phyloP scores from a whole-genome alignment of 129 eudicot species.

The Saussurea involucrata region DNA sequence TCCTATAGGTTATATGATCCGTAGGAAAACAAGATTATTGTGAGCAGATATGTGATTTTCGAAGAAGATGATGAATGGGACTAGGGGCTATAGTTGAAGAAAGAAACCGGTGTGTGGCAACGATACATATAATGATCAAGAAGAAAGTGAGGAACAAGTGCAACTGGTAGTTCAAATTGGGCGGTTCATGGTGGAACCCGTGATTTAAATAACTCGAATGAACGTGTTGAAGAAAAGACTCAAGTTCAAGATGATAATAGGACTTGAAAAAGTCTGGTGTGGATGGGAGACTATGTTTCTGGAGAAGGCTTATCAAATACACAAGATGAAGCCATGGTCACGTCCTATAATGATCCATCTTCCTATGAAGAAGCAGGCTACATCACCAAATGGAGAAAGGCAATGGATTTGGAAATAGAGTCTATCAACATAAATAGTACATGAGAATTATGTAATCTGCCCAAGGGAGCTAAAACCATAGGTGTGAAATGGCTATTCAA shows the following conservation, averaged over 20 bases:
- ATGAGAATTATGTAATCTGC: neutral
- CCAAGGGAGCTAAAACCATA: neutral
- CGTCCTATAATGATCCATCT: too few species aligned
- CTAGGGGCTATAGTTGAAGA: neutral
- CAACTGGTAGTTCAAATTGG: neutral
- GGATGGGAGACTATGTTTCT: too few species aligned
- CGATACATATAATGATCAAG: neutral
- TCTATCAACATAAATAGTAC: neutral
- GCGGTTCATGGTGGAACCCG: neutral
- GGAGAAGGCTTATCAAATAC: too few species aligned
- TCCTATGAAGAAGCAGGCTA: too few species aligned
- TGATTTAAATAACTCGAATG: neutral
- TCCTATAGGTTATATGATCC: too few species aligned
- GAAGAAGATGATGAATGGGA: neutral
- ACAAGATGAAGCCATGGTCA: too few species aligned
- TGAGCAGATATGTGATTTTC: neutral
- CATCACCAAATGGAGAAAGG: too few species aligned
- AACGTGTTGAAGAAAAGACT: neutral
- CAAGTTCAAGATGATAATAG: neutral
- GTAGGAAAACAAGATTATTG: too few species aligned
- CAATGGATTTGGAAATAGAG: too few species aligned
- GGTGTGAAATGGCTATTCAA: neutral
- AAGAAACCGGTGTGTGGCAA: neutral
- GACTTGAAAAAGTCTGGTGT: too few species aligned
- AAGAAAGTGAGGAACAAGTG: neutral